Evolutionary conservation across 352 stramenopile species (phyloP).

Genomic region (Globisporangium yorkense): DNA sequence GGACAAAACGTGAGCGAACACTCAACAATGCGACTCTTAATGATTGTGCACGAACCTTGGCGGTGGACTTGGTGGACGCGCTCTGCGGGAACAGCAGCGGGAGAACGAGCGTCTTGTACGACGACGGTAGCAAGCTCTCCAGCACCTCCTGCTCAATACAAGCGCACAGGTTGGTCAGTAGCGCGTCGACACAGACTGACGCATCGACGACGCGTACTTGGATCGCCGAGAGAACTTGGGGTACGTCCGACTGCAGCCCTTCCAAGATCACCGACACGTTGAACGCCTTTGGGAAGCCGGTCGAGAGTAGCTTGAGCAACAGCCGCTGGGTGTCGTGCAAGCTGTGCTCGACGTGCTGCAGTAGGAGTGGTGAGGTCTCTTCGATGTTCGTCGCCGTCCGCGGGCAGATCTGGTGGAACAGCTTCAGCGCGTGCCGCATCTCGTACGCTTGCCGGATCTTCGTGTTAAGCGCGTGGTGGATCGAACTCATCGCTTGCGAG

Average conservation of each 20-base stretch:
- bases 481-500: slow-evolving; percentile 45
- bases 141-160: slow-evolving; percentile 55
- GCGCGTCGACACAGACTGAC: background rate
- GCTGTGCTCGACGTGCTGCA: slow-evolving; percentile 76
- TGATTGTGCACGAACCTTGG: slow-evolving; percentile 27
- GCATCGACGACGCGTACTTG: slow-evolving; percentile 23
- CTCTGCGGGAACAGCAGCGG: slow-evolving; percentile 64
- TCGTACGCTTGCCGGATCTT: slow-evolving; percentile 73
- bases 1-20: background rate
- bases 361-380: slow-evolving; percentile 62
- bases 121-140: slow-evolving; percentile 68
- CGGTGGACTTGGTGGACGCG: slow-evolving; percentile 46
- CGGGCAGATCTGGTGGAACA: slow-evolving; percentile 72
- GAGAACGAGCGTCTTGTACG: slow-evolving; percentile 65
- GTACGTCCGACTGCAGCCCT: slow-evolving; percentile 61
- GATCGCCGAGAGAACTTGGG: slow-evolving; percentile 73
- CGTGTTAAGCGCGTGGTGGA: slow-evolving; percentile 56
- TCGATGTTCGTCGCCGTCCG: slow-evolving; percentile 67
- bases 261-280: slow-evolving; percentile 79
- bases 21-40: too few relatives aligned
- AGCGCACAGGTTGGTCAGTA: background rate
- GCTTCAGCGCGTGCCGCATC: slow-evolving; percentile 64
- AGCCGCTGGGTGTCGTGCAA: slow-evolving; percentile 68
- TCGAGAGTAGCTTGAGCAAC: slow-evolving; percentile 74
- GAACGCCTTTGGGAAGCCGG: slow-evolving; percentile 78